These are phyloP conservation scores for Cladosporium austrohemisphaericum DNA, from an alignment of 2,329 filamentous ascomycete genomes.

Conservation along the genomic window DNA sequence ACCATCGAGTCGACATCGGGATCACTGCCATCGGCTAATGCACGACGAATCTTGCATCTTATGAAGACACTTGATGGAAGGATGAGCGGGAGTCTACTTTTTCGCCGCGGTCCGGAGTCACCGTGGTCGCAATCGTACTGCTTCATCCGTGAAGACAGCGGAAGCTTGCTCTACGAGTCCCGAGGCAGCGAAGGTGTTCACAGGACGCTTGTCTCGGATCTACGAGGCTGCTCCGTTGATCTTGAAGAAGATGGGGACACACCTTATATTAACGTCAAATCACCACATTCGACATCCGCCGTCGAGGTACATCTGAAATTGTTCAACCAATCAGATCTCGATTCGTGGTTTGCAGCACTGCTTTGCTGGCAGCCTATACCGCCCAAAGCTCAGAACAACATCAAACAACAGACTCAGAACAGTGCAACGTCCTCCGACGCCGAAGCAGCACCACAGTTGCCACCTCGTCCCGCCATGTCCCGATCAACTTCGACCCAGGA, in stretches of 20 bases:
- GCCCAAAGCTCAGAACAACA: slow-evolving; percentile 53
- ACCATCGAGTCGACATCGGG: slow-evolving; percentile 29
- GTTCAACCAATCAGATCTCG: slow-evolving; percentile 61
- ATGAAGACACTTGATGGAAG: slow-evolving; percentile 75
- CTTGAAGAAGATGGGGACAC: slow-evolving; percentile 44
- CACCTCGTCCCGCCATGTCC: slow-evolving; percentile 12
- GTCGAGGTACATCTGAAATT: slow-evolving; percentile 66
- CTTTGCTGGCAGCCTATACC: slow-evolving; percentile 77
- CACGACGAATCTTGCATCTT: slow-evolving; percentile 66
- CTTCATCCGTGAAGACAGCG: slow-evolving; percentile 73
- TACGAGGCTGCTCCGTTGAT: slow-evolving; percentile 69
- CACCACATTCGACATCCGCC: slow-evolving; percentile 54
- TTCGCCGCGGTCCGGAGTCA: slow-evolving; percentile 58
- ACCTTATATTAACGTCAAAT: slow-evolving; percentile 50
- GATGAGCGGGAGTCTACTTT: slow-evolving; percentile 76
- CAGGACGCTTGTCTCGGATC: slow-evolving; percentile 64
- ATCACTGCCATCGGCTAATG: slow-evolving; percentile 51
- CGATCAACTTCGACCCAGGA: slow-evolving; percentile 7
- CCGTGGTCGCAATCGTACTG: slow-evolving; percentile 69
- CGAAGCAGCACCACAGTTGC: slow-evolving; percentile 25
- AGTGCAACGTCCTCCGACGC: slow-evolving; percentile 23
- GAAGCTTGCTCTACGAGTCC: slow-evolving; percentile 70
- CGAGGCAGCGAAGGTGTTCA: slow-evolving; percentile 64
- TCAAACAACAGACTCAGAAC: slow-evolving; percentile 40
- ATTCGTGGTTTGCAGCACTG: slow-evolving; percentile 75